Base-by-base conservation (phyloP, 2,329 filamentous ascomycete genomes). In the Phaeomoniella chlamydospora region DNA sequence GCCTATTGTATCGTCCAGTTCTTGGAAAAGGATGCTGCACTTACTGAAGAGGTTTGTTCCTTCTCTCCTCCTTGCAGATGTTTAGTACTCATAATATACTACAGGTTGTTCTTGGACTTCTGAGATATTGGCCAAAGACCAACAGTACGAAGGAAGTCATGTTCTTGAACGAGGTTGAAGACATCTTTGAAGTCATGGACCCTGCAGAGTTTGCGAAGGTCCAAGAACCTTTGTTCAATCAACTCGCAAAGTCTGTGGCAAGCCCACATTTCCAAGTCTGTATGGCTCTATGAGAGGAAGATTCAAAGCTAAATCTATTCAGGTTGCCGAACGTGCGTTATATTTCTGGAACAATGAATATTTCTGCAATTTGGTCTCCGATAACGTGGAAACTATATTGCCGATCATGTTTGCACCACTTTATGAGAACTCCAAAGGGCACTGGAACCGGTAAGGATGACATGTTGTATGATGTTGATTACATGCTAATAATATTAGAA, bases 311-410 rank as follows among this genome's bases (percentile, higher is more conserved):
- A 26, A 37, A 29, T n/a, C 15, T 29, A 16, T 13, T 31, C 42
- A 76, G 72, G 90, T 98, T 39, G 90, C 90, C 13, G 90, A 98
- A 63, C 77, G 90, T 45, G 90, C 90, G 4, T 70, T 98, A 17
- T 98, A 98, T 64, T 98, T 98, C 66, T 98, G 90, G 90, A 98
- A 98, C 68, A 98, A 98, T 54, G 90, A 98, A 58, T 98, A 98
- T 58, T 98, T 98, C 64, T 98, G 90, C 68, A 98, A 96, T 54
- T 70, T 98, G 40, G 90, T 98, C 47, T 94, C 87, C 65, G 90
- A 98, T 62, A 98, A 98, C 51, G 90, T 98, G 37, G 88, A 96
- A 52, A 88, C 94, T 33, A 98, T 98, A 49, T 68, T 98, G 31
- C 90, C 90, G 3, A 98, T 98, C 55, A 98, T 98, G 90, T 98